Evolutionary conservation across 306 rosid genomes (phyloP), one percentile per base, ranked within the genome.

Genomic region (Cicer pinnatifidum): DNA sequence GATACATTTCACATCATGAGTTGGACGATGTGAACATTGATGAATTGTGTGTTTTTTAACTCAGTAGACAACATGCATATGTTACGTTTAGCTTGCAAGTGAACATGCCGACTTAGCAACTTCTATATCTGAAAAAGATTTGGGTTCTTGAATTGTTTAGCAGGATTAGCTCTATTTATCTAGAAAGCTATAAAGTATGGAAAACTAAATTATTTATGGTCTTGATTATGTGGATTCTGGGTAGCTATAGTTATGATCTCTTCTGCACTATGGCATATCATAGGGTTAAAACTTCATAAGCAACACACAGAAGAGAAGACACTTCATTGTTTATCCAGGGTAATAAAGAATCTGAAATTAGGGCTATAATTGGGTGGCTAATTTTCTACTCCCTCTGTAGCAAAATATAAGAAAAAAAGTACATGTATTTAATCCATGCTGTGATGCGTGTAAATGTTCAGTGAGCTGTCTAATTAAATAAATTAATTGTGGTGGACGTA

Each of bases 271-370:
- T 65, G 15, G 23, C 58, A 47, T 52, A 41, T 40, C 10, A 33
- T 37, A 44, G 28, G 59, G n/a, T 78, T 20, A 50, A 11, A 72
- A 63, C 45, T 47, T 43, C 48, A 15, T 62, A 23, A 28, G 37
- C 75, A 20, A 2, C 47, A 20, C 10, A 52, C 52, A 52, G 51
- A 60, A 78, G 48, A 46, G 16, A n/a, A 33, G 35, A 52, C 41
- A 8, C 8, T 59, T 23, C 28, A 28, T 20, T 48, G 73, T 53
- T 5, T 8, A 54, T 12, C 15, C 12, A 44, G 59, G 60, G 45
- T 71, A 43, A 16, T 23, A 63, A 63, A 43, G 72, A 43, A 65
- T 65, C 52, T 10, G 13, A 45, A 79, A 72, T 79, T 46, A 54
- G 46, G 35, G 39, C 38, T 64, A n/a, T 35, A 53, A 28, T 63